Evolutionary conservation across 2,329 filamentous ascomycete genomes (phyloP), one percentile per base, ranked within the genome.

Genomic region (Fusarium verticillioides): DNA sequence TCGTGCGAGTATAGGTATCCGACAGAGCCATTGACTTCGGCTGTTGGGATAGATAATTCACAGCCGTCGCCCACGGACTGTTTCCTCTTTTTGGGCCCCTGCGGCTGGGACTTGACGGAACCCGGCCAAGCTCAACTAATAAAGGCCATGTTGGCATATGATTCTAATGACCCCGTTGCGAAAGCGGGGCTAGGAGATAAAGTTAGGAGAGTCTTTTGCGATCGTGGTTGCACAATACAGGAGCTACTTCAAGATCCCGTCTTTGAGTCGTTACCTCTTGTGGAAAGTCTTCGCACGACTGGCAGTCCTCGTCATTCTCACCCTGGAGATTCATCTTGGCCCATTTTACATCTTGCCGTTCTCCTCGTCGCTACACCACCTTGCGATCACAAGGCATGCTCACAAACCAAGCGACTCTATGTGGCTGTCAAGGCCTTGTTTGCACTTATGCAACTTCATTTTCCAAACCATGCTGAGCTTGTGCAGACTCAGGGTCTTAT

Each of bases 271-370:
- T 26, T 52, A 4, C n/a, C n/a, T 15, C 11, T 36, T 3, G 11
- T 36, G 16, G 11, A 19, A 10, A 9, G 19, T 15, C n/a, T 15
- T 7, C n/a, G 8, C 18, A 36, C 9, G 2, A 23, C 16, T 4
- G 16, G 3, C 0, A 21, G 12, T 21, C 8, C 9, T 0, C 16
- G 13, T 36, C n/a, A 3, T 26, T 52, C 16, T 26, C 7, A 19
- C 5, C 8, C 19, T 26, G 49, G 2, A 8, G 9, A 52, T 10
- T 8, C 1, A 15, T 23, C 32, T 0, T 52, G n/a, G 18, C 12
- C 32, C 15, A 15, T 52, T 2, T 9, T 36, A 2, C n/a, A 21
- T 36, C n/a, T 52, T 0, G 32, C 49, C 16, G 3, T 23, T 26
- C 49, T 52, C 5, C 32, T 52, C 4, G 18, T 52, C n/a, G n/a